Conservation (phyloP, 352 stramenopile genomes). For the Phytophthora multivora region DNA sequence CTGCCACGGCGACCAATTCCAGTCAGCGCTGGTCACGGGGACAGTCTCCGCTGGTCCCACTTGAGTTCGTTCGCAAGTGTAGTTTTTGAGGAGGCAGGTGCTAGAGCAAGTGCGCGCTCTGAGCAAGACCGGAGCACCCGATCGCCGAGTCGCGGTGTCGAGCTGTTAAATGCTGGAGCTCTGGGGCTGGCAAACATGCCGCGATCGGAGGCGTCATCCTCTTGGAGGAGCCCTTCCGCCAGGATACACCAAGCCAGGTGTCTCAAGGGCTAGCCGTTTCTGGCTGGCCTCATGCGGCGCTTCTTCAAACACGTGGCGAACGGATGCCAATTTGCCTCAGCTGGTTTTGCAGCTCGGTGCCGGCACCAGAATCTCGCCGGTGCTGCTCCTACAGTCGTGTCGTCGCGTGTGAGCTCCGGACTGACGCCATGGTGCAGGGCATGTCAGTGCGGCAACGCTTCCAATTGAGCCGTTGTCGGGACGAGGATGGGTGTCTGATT, state of each 20-base stretch:
- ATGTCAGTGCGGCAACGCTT: too few species aligned
- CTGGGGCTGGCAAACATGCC: neutral
- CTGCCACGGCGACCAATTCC: conserved; percentile 1
- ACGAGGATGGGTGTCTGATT: conserved; percentile 12
- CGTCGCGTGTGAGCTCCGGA: conserved; percentile 25
- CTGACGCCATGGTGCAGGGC: conserved; percentile 18
- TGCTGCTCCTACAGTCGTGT: conserved; percentile 24
- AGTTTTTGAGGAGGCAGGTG: conserved; percentile 29
- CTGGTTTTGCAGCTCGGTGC: conserved; percentile 14
- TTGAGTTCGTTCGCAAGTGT: conserved; percentile 21
- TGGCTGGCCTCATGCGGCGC: neutral
- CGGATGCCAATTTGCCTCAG: conserved; percentile 3
- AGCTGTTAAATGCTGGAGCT: conserved; percentile 20
- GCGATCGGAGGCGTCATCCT: conserved; percentile 5
- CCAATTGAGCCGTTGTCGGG: conserved; percentile 11
- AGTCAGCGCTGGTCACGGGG: neutral
- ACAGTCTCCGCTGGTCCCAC: conserved; percentile 14
- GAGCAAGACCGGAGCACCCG: conserved; percentile 18
- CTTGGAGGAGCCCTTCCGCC: neutral
- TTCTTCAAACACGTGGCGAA: conserved; percentile 7
- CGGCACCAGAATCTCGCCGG: conserved; percentile 4
- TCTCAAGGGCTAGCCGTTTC: conserved; percentile 16
- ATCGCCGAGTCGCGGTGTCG: conserved; percentile 11
- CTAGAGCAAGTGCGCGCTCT: conserved; percentile 20
- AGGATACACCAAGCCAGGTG: conserved; percentile 17